These are phyloP conservation scores for Suillus clintonianus DNA, from an alignment of 768 basidiomycete genomes.

Conservation along the genomic window DNA sequence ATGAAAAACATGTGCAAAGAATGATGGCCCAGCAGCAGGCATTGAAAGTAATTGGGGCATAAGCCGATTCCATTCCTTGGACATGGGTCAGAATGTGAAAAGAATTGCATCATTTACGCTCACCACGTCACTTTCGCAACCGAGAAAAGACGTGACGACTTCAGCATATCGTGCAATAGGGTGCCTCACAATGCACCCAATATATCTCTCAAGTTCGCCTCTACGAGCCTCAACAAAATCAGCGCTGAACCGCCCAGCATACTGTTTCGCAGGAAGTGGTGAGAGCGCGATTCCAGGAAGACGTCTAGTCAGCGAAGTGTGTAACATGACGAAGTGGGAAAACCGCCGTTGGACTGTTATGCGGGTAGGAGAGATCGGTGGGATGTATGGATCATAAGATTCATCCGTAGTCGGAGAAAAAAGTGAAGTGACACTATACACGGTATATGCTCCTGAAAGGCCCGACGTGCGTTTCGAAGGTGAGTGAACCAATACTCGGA, in stretches of 20 bases:
- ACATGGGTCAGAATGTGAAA: slow-evolving; percentile 7
- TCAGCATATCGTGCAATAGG: slow-evolving; percentile 79
- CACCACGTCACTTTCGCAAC: slow-evolving; percentile 75
- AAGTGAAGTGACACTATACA: slow-evolving; percentile 77
- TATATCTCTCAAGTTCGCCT: slow-evolving; percentile 80
- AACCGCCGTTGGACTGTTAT: slow-evolving; percentile 82
- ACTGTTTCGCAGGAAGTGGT: slow-evolving; percentile 84
- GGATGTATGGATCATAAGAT: slow-evolving; percentile 17
- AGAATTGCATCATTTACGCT: slow-evolving; percentile 26
- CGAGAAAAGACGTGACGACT: slow-evolving; percentile 76
- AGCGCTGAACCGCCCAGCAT: slow-evolving; percentile 75
- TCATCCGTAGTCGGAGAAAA: slow-evolving; percentile 40
- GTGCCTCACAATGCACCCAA: slow-evolving; percentile 69
- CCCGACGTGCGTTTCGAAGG: slow-evolving; percentile 73
- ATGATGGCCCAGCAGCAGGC: slow-evolving; percentile 70
- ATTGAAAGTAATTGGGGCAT: slow-evolving; percentile 61
- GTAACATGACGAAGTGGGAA: slow-evolving; percentile 81
- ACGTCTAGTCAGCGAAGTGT: slow-evolving; percentile 65
- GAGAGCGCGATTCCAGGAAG: slow-evolving; percentile 80
- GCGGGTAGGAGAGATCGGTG: slow-evolving; percentile 43
- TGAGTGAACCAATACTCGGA: slow-evolving; percentile 76
- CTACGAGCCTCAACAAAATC: slow-evolving; percentile 84
- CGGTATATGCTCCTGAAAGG: slow-evolving; percentile 69
- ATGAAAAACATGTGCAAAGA: slow-evolving; percentile 80
- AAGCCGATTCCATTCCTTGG: slow-evolving; percentile 71